Evolutionary conservation across 2,329 filamentous ascomycete species (phyloP).

Genomic region (Penicillium rolfsii): DNA sequence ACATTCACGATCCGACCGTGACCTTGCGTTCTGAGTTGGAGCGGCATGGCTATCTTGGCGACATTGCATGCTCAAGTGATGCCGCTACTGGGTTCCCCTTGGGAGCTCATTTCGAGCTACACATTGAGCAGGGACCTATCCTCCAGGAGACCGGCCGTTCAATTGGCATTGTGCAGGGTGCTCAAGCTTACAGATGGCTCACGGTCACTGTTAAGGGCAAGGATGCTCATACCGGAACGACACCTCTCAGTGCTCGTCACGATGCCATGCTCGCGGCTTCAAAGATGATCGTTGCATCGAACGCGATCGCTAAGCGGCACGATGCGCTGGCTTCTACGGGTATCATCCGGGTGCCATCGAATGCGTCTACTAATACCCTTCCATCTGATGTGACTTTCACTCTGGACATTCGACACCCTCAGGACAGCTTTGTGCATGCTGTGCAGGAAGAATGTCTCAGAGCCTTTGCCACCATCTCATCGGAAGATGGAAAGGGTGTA

Average conservation of each 20-base stretch:
- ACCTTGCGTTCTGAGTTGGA: slow-evolving; percentile 67
- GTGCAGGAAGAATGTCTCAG: slow-evolving; percentile 58
- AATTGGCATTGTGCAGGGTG: slow-evolving; percentile 68
- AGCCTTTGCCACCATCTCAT: slow-evolving; percentile 61
- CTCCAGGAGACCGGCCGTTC: slow-evolving; percentile 64
- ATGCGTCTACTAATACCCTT: slow-evolving; percentile 68
- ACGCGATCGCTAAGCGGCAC: slow-evolving; percentile 61
- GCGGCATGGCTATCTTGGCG: slow-evolving; percentile 69
- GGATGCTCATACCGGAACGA: slow-evolving; percentile 73
- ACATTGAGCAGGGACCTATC: slow-evolving; percentile 78
- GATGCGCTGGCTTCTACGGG: slow-evolving; percentile 66
- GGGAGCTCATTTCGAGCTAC: slow-evolving; percentile 76
- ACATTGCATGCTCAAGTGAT: slow-evolving; percentile 55
- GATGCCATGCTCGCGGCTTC: slow-evolving; percentile 67
- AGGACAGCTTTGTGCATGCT: slow-evolving; percentile 57
- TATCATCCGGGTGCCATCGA: slow-evolving; percentile 62
- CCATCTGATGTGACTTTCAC: slow-evolving; percentile 66
- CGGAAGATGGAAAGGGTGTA: slow-evolving; percentile 55
- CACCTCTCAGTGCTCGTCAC: slow-evolving; percentile 62
- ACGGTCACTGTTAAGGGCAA: slow-evolving; percentile 65
- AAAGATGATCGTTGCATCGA: slow-evolving; percentile 65
- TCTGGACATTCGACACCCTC: slow-evolving; percentile 65
- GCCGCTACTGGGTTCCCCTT: slow-evolving; percentile 56
- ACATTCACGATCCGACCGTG: slow-evolving; percentile 59
- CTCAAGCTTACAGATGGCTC: slow-evolving; percentile 72